Evolutionary conservation across 345 rosid species (phyloP).

Genomic region (Anacardium occidentale): DNA sequence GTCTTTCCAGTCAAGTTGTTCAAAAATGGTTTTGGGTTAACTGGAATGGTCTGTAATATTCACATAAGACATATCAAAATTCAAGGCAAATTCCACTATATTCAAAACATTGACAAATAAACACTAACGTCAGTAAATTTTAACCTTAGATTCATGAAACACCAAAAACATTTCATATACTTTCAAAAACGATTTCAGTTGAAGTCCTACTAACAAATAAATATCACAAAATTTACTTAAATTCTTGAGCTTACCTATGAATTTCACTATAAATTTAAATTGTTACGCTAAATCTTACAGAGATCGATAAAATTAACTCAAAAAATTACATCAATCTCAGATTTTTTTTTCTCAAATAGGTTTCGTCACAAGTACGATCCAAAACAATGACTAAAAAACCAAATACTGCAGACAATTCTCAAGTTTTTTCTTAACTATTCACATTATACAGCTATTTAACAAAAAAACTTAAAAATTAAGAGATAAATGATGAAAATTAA

Average conservation of each 20-base stretch:
- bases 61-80: not conserved
- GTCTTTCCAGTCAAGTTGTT: slow-evolving; percentile 25
- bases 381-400: not conserved
- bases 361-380: not conserved
- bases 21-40: slow-evolving; percentile 23
- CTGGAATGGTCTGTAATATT: slow-evolving; percentile 17
- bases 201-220: no score
- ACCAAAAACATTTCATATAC: no score
- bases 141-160: not conserved
- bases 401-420: not conserved
- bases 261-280: no score
- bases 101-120: not conserved
- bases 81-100: not conserved
- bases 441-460: not conserved
- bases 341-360: no score
- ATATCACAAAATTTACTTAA: no score
- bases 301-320: no score
- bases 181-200: no score
- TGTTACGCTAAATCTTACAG: no score
- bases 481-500: no score
- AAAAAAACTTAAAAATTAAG: not conserved
- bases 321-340: no score
- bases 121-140: not conserved
- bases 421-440: not conserved
- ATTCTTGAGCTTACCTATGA: no score